phyloP scores from a whole-genome alignment of 129 eudicot genomes.

The Flaveria linearis region DNA sequence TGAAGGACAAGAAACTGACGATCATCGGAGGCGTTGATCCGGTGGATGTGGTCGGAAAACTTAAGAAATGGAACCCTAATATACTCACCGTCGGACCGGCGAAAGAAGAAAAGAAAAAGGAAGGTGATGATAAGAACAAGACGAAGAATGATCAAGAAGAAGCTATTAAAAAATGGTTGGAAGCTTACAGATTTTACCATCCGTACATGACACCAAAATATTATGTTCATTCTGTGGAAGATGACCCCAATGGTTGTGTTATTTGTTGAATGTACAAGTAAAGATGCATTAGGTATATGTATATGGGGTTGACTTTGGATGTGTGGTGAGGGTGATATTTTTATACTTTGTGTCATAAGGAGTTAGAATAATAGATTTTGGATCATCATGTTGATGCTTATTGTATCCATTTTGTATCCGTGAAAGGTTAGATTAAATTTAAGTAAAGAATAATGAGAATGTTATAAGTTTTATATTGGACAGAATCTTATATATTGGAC shows the following conservation, averaged over 20 bases:
- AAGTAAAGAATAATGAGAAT: no score
- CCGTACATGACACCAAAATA: constrained; percentile 27
- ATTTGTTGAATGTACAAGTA: constrained; percentile 26
- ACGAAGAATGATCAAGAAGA: constrained; percentile 21
- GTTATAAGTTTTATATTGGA: no score
- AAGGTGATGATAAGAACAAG: neutral
- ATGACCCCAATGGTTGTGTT: constrained; percentile 42
- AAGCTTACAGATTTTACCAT: neutral
- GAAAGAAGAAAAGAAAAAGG: constrained; percentile 27
- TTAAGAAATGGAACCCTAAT: constrained; percentile 28
- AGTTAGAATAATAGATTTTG: no score
- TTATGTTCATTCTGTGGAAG: constrained; percentile 29
- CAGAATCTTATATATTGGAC: no score
- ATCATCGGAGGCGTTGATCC: constrained; percentile 46
- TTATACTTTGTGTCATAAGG: no score
- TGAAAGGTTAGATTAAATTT: no score
- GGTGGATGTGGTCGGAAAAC: constrained; percentile 22
- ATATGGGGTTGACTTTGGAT: no score
- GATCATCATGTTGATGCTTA: no score
- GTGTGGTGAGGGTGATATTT: no score
- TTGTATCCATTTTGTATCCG: no score
- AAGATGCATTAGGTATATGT: neutral
- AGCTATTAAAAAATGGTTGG: neutral
- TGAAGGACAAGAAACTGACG: constrained; percentile 39
- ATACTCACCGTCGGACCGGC: constrained; percentile 41